These are phyloP conservation scores for Castanopsis chinensis DNA, from an alignment of 306 rosid species.

Conservation along the genomic window DNA sequence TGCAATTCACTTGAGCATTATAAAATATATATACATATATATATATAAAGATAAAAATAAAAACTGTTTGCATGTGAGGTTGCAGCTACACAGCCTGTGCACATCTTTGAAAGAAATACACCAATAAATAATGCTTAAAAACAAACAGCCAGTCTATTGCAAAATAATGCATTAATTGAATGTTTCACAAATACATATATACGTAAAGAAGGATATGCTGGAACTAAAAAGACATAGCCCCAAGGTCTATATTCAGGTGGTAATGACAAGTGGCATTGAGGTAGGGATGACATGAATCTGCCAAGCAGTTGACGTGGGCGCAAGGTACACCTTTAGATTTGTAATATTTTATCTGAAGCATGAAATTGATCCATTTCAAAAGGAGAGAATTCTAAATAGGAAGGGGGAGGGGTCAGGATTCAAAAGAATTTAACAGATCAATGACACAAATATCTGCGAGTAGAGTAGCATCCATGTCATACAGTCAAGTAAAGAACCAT, in stretches of 20 bases:
- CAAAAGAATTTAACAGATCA: not conserved
- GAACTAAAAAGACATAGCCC: not conserved
- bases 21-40: too few species aligned
- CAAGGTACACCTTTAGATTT: too few species aligned
- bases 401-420: not conserved
- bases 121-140: not conserved
- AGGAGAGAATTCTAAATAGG: too few species aligned
- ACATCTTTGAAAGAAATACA: not conserved
- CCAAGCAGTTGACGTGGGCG: too few species aligned
- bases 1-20: constrained; percentile 11
- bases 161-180: not conserved
- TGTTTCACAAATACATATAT: not conserved
- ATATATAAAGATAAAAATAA: not conserved
- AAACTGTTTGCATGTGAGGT: constrained; percentile 9
- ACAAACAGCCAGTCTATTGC: not conserved
- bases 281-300: not conserved
- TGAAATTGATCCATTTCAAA: too few species aligned
- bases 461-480: not conserved
- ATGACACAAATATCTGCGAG: not conserved
- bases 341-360: too few species aligned
- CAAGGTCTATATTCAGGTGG: not conserved
- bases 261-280: not conserved
- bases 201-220: not conserved
- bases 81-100: not conserved
- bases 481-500: not conserved